These are phyloP conservation scores for Rhizopus sp. DNA, from an alignment of 371 early-diverging fungal genomes.

Conservation along the genomic window DNA sequence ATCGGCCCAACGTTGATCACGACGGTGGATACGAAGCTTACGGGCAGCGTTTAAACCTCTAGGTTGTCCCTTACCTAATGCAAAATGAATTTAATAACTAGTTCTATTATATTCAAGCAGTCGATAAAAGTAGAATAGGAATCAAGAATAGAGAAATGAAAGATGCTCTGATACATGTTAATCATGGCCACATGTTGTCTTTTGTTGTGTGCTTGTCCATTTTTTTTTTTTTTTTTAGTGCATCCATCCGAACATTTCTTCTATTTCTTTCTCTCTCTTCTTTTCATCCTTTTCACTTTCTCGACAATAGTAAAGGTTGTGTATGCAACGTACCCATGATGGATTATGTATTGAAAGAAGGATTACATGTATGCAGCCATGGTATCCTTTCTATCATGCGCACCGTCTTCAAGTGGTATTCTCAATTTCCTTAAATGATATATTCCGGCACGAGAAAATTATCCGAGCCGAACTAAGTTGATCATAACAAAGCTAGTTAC, in stretches of 20 bases:
- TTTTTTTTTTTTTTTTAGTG: neutral
- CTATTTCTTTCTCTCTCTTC: too few species aligned
- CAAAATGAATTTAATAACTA: neutral
- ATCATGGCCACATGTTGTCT: too few species aligned
- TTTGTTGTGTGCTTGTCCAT: neutral
- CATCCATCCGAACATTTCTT: constrained; percentile 8
- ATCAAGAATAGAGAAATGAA: too few species aligned
- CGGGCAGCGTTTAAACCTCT: constrained; percentile 99
- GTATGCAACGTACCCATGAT: constrained; percentile 21
- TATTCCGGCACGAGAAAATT: neutral
- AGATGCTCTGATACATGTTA: too few species aligned
- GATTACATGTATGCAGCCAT: constrained; percentile 4
- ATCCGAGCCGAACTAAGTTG: neutral
- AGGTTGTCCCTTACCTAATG: constrained; percentile 90
- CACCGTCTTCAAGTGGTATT: neutral
- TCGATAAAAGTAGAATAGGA: too few species aligned
- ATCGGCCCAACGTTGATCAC: constrained; percentile 99
- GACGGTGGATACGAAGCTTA: constrained; percentile 96
- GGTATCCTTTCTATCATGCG: neutral
- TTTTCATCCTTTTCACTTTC: too few species aligned
- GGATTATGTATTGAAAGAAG: constrained; percentile 20
- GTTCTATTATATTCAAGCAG: too few species aligned
- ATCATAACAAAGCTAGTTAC: too few species aligned
- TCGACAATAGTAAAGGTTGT: neutral
- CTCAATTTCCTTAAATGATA: neutral